phyloP scores from a whole-genome alignment of 2,329 filamentous ascomycete species.

The Monosporascus ibericus region DNA sequence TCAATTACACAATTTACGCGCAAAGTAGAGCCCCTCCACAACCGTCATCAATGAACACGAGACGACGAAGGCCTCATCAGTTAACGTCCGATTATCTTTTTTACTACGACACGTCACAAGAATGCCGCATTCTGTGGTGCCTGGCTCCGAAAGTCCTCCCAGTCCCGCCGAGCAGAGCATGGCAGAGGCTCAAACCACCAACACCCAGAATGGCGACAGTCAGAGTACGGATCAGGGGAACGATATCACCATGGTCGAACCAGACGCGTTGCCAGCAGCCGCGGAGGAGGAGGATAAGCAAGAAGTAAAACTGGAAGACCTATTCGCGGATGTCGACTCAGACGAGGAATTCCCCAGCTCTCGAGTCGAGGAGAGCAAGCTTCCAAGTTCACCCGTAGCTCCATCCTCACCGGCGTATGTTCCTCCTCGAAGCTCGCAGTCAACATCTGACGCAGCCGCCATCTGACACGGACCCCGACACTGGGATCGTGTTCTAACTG shows the following conservation, averaged over 20 bases:
- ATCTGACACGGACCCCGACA: neutral
- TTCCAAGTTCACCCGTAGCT: conserved; percentile 35
- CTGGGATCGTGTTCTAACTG: conserved; percentile 10
- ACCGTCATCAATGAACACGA: neutral
- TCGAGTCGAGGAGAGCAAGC: conserved; percentile 29
- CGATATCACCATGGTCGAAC: conserved; percentile 37
- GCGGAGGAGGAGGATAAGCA: conserved; percentile 28
- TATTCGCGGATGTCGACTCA: conserved; percentile 53
- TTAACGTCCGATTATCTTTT: too few relatives aligned
- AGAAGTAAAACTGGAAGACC: conserved; percentile 49
- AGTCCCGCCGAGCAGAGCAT: conserved; percentile 29
- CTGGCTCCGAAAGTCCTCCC: conserved; percentile 22
- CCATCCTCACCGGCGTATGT: conserved; percentile 30
- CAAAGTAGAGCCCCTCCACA: neutral
- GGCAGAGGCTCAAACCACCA: conserved; percentile 21
- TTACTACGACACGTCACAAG: neutral
- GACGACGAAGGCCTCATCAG: too few relatives aligned
- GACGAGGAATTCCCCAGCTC: conserved; percentile 57
- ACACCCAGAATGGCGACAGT: conserved; percentile 20
- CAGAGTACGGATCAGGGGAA: conserved; percentile 22
- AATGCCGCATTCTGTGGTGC: conserved; percentile 42
- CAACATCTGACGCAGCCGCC: conserved; percentile 16
- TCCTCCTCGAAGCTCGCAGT: conserved; percentile 28
- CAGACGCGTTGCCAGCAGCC: conserved; percentile 12
- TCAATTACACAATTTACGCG: neutral